These are phyloP conservation scores for Penicillium chermesinum DNA, from an alignment of 495 filamentous ascomycete genomes.

Conservation along the genomic window DNA sequence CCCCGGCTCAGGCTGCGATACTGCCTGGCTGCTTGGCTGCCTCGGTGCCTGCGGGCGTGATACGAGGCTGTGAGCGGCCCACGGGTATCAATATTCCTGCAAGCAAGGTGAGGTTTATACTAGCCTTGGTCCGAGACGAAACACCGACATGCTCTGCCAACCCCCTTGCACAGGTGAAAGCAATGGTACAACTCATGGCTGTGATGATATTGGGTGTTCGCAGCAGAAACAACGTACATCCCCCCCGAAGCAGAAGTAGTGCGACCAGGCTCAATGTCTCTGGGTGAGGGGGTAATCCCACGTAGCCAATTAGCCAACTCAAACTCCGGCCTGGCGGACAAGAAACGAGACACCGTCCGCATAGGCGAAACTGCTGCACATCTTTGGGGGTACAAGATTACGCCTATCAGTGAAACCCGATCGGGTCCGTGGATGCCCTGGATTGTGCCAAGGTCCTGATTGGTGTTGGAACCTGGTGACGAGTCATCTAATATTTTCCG, in stretches of 20 bases:
- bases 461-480: background rate
- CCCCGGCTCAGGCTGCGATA: background rate
- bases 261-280: background rate
- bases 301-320: background rate
- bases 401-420: conserved; percentile 3
- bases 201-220: background rate
- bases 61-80: no score
- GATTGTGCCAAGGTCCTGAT: background rate
- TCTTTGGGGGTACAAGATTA: background rate
- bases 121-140: background rate
- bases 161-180: background rate
- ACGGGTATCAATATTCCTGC: background rate
- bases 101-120: background rate
- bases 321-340: background rate
- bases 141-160: no score
- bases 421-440: conserved; percentile 7
- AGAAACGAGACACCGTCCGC: background rate
- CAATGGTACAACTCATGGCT: background rate
- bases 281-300: background rate
- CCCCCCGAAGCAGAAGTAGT: no score
- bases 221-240: no score
- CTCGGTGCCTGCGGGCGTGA: no score
- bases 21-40: background rate
- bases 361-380: conserved; percentile 2
- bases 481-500: background rate